A percentile compares a stretch with the other conserved stretches of the same genome.
Conservation (phyloP, 1,284 basidiomycete species). For the Malassezia psittaci region DNA sequence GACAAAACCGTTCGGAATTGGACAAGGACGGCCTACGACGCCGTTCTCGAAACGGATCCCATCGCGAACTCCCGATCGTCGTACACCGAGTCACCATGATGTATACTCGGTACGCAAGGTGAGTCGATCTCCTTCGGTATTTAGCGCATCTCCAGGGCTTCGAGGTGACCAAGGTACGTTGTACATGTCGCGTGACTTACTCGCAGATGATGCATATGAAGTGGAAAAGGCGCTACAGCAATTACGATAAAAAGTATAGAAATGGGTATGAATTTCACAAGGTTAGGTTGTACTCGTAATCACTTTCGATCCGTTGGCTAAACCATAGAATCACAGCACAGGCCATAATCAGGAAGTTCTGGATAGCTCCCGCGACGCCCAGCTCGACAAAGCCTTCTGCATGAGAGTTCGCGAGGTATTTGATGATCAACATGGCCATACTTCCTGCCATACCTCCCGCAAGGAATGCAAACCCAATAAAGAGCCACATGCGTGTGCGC, state of each 20-base stretch:
- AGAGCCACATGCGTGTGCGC: slow-evolving; percentile 77
- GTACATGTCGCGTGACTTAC: background rate
- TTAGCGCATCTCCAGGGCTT: background rate
- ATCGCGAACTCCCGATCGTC: background rate
- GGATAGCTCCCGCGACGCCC: slow-evolving; percentile 84
- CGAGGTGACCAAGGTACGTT: slow-evolving; percentile 8
- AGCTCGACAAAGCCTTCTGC: slow-evolving; percentile 72
- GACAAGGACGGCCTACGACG: slow-evolving; percentile 8
- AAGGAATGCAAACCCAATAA: slow-evolving; percentile 92
- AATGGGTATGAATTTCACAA: slow-evolving; percentile 51
- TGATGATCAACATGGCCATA: slow-evolving; percentile 77
- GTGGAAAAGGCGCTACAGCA: slow-evolving; percentile 13
- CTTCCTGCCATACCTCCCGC: slow-evolving; percentile 89
- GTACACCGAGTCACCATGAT: background rate
- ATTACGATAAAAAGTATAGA: background rate
- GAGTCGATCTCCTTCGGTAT: background rate
- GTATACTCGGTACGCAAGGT: slow-evolving; percentile 4
- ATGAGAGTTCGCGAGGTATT: slow-evolving; percentile 71
- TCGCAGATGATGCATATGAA: slow-evolving; percentile 11
- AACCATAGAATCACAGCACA: slow-evolving; percentile 75
- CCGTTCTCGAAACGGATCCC: slow-evolving; percentile 7
- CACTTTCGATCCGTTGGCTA: slow-evolving; percentile 65
- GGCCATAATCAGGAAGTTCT: slow-evolving; percentile 86
- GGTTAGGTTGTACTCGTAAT: slow-evolving; percentile 79
- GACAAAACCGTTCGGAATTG: background rate